Conservation (phyloP, 1,284 basidiomycete species). For the Ceratobasidium sp. region DNA sequence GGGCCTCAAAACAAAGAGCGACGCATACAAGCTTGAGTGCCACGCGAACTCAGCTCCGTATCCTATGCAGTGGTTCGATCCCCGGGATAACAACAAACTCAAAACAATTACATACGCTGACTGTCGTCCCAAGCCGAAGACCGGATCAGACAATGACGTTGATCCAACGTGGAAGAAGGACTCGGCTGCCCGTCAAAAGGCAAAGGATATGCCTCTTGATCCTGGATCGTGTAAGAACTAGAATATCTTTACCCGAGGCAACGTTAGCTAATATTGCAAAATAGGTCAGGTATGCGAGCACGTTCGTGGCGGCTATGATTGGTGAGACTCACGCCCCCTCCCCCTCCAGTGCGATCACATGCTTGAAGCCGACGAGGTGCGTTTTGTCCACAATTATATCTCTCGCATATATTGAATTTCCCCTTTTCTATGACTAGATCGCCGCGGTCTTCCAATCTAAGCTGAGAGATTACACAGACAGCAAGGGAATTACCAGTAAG, state of each 20-base stretch:
- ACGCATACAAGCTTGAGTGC: slow-evolving; percentile 1
- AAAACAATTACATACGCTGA: slow-evolving; percentile 9
- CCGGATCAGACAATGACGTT: neutral
- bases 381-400: neutral
- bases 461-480: no score
- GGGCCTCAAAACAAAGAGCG: neutral
- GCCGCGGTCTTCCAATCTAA: neutral
- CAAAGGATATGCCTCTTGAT: neutral
- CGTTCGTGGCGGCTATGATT: neutral
- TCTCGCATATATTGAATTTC: neutral
- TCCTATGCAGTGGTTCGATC: slow-evolving; percentile 15
- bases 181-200: neutral
- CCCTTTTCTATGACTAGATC: neutral
- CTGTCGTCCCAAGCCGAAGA: slow-evolving; percentile 1
- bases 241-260: neutral
- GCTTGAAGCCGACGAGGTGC: slow-evolving; percentile 15
- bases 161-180: slow-evolving; percentile 2
- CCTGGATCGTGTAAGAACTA: neutral
- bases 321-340: no score
- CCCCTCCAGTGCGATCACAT: slow-evolving; percentile 11
- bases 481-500: no score
- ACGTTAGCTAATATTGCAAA: neutral
- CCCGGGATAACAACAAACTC: neutral
- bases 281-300: slow-evolving; percentile 17
- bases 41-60: slow-evolving; percentile 2